A percentile compares a stretch with the other conserved stretches of the same genome.
Conservation (phyloP, 1,284 basidiomycete genomes). For the Mycena sp. region DNA sequence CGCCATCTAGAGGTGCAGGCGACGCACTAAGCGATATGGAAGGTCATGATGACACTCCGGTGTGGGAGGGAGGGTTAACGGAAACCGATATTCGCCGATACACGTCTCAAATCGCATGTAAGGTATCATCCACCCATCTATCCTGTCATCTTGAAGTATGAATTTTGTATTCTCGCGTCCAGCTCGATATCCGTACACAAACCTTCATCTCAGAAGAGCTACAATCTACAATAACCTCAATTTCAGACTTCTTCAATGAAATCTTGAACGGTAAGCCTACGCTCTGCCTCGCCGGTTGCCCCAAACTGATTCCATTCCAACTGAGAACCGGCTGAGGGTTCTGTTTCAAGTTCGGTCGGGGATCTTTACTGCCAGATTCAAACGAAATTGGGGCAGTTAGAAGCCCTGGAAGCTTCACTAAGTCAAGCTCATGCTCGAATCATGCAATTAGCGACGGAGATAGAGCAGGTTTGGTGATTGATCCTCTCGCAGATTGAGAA, state of each 20-base stretch:
- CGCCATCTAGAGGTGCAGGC: background rate
- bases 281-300: background rate
- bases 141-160: background rate
- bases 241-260: background rate
- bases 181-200: slow-evolving; percentile 6
- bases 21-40: background rate
- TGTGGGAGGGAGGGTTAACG: slow-evolving; percentile 1
- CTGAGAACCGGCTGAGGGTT: background rate
- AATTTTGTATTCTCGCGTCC: background rate
- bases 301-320: background rate
- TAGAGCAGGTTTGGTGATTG: slow-evolving; percentile 1
- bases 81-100: slow-evolving; percentile 15
- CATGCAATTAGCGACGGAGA: background rate
- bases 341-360: background rate
- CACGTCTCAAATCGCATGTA: background rate
- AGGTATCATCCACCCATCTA: background rate
- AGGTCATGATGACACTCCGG: too few relatives aligned
- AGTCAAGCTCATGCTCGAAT: slow-evolving; percentile 1
- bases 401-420: background rate
- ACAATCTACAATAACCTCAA: slow-evolving; percentile 2
- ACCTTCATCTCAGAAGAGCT: slow-evolving; percentile 9
- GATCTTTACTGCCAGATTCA: slow-evolving; percentile 3
- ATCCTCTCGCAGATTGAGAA: background rate
- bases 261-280: background rate
- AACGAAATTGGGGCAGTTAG: background rate